Evolutionary conservation across 495 filamentous ascomycete genomes (phyloP).

Genomic region (Xanthoparmelia taractica): DNA sequence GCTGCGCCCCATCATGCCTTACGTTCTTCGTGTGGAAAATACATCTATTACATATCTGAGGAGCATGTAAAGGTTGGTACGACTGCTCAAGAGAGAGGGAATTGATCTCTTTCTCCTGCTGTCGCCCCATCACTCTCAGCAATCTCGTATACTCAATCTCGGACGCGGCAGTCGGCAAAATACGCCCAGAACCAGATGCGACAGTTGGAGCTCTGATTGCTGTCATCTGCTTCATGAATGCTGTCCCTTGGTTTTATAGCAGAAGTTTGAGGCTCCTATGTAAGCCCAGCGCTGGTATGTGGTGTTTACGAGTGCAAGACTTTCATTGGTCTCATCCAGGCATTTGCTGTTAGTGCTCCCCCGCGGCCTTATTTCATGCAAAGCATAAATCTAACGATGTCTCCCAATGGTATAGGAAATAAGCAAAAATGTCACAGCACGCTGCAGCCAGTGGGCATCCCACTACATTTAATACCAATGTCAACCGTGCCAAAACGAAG

Average conservation of each 20-base stretch:
- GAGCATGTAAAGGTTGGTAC: background rate
- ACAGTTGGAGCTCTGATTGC: background rate
- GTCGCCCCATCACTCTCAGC: background rate
- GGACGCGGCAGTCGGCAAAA: slow-evolving; percentile 2
- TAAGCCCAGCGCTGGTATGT: background rate
- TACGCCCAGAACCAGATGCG: background rate
- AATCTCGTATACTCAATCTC: background rate
- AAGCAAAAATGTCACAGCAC: slow-evolving; percentile 21
- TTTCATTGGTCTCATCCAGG: background rate
- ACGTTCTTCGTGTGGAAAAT: background rate
- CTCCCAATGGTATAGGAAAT: background rate
- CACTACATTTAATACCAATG: slow-evolving; percentile 64
- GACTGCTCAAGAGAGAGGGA: background rate
- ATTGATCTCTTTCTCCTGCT: background rate
- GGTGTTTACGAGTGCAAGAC: background rate
- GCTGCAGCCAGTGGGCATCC: slow-evolving; percentile 33
- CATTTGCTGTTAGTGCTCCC: background rate
- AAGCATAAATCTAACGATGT: background rate
- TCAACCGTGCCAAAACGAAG: slow-evolving; percentile 83
- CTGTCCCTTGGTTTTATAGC: background rate
- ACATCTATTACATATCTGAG: background rate
- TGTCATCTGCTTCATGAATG: background rate
- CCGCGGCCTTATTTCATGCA: background rate
- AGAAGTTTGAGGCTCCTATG: background rate
- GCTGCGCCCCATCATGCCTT: background rate